These are phyloP conservation scores for Dioszegia crocea DNA, from an alignment of 768 basidiomycete species.

Conservation along the genomic window DNA sequence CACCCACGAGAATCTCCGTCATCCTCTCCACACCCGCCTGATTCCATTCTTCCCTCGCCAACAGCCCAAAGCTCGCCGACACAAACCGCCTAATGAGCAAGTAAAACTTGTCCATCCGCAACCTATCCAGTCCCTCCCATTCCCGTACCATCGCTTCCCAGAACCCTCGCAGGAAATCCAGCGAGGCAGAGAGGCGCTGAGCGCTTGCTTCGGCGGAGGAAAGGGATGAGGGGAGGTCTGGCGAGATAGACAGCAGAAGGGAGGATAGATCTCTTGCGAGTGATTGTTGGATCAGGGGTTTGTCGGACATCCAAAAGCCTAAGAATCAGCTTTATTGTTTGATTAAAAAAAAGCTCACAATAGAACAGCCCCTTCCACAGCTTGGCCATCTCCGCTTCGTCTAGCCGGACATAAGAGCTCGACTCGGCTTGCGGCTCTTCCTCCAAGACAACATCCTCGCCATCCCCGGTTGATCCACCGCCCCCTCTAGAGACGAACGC, in stretches of 20 bases:
- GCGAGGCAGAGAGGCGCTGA: conserved; percentile 53
- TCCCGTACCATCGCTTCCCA: conserved; percentile 87
- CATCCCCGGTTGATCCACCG: background rate
- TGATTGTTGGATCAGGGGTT: conserved; percentile 89
- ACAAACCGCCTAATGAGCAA: conserved; percentile 86
- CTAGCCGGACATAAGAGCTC: conserved; percentile 55
- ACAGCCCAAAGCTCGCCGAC: conserved; percentile 76
- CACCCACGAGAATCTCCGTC: conserved; percentile 61
- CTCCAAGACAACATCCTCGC: conserved; percentile 2
- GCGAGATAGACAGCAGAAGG: conserved; percentile 67
- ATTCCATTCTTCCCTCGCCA: conserved; percentile 70
- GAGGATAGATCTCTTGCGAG: conserved; percentile 81
- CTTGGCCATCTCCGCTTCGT: conserved; percentile 77
- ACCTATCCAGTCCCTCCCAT: conserved; percentile 86
- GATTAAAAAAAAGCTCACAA: conserved; percentile 57
- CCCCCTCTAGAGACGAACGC: conserved; percentile 64
- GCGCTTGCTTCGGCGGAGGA: conserved; percentile 6
- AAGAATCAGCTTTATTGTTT: background rate
- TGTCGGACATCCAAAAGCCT: conserved; percentile 99
- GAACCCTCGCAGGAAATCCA: conserved; percentile 79
- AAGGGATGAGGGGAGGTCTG: conserved; percentile 22
- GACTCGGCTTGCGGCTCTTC: conserved; percentile 4
- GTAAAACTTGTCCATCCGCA: conserved; percentile 95
- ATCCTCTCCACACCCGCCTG: conserved; percentile 58
- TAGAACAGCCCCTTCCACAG: conserved; percentile 98